Base-by-base conservation (phyloP, 768 basidiomycete species). In the Trametopsis cervina region DNA sequence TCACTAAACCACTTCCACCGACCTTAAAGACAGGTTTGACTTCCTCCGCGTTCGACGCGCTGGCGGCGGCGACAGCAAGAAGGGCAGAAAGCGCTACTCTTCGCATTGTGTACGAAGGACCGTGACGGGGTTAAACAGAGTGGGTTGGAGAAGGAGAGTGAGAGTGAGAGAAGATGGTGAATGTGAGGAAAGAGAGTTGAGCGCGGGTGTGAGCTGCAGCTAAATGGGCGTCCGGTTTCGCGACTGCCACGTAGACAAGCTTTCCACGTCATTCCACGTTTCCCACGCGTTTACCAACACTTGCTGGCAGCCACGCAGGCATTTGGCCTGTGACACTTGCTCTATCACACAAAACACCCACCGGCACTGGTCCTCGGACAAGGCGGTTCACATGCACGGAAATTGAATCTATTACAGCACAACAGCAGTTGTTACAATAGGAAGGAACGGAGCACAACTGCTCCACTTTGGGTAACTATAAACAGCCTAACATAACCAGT, bases 81-180 rank as follows among this genome's bases (percentile, higher is more conserved):
- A 83, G 74, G 47, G 73, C 68, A 61, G 86, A 86, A 64, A 90
- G 77, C 74, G 87, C 78, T 80, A 86, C 83, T 65, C 85, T 83
- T 84, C 89, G 86, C 89, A 91, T 91, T 47, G 60, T 70, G 69
- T 72, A 85, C 82, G 82, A 85, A 85, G 81, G 81, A 69, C 73
- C 70, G 60, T 70, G 72, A 75, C 62, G 62, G 60, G 67, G 58
- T 61, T 23, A 52, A 52, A 56, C 56, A 63, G 56, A 57, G 56
- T 47, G 61, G 55, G n/a, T n/a, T n/a, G n/a, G n/a, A n/a, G n/a
- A n/a, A n/a, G n/a, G n/a, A n/a, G n/a, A 52, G 60, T 60, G 60
- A 55, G 60, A 63, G 66, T 57, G 50, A 55, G 69, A 69, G n/a
- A n/a, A n/a, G 66, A 64, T 57, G 60, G 56, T 68, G 69, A 65